Evolutionary conservation across 139 green algal genomes (phyloP).

Genomic region (Closterium sp.): DNA sequence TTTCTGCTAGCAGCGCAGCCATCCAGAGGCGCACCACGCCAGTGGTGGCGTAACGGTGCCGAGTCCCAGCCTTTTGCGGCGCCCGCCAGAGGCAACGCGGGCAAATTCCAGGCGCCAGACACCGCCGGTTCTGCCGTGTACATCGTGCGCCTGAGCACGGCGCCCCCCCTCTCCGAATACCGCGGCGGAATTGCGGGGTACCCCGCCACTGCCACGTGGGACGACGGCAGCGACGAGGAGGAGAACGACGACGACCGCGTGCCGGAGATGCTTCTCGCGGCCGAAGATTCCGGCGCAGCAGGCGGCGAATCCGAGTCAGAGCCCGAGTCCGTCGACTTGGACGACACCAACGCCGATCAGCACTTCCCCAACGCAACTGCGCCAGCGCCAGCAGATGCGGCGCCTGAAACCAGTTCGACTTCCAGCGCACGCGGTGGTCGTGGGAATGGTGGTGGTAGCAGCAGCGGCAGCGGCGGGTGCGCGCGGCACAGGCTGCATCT

Average conservation of each 20-base stretch:
- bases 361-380: background rate
- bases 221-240: background rate
- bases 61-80: background rate
- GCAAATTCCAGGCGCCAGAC: background rate
- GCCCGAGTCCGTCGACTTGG: background rate
- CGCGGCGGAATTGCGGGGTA: background rate
- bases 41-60: background rate
- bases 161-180: background rate
- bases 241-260: background rate
- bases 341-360: background rate
- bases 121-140: background rate
- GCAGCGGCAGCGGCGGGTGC: background rate
- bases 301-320: no score
- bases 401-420: no score
- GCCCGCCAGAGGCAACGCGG: background rate
- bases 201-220: background rate
- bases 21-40: background rate
- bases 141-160: background rate
- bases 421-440: background rate
- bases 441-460: background rate
- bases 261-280: background rate
- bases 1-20: background rate
- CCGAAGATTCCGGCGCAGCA: background rate
- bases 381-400: no score
- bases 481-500: background rate